A percentile compares a stretch with the other conserved stretches of the same genome.
Conservation (phyloP, 495 filamentous ascomycete species). For the Daldinia bambusicola region DNA sequence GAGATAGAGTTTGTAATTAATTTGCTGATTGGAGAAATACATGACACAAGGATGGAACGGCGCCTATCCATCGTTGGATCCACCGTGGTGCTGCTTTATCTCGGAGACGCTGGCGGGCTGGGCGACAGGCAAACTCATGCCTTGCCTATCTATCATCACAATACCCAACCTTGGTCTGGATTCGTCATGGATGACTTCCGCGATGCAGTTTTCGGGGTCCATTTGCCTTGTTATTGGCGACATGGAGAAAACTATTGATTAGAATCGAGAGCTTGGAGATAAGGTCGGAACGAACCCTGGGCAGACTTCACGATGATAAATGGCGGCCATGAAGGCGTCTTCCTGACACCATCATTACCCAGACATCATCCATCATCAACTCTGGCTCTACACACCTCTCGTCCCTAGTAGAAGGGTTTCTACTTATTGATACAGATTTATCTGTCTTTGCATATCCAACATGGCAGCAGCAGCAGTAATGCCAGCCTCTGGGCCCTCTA, state of each 20-base stretch:
- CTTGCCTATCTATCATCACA: conserved; percentile 41
- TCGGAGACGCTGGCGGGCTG: conserved; percentile 16
- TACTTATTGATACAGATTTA: conserved; percentile 8
- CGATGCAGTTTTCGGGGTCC: conserved; percentile 28
- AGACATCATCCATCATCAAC: background rate
- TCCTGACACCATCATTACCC: conserved; percentile 8
- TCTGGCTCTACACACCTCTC: background rate
- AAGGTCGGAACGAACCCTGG: conserved; percentile 22
- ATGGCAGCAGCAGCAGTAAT: conserved; percentile 42
- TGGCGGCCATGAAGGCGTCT: conserved; percentile 12
- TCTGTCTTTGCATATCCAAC: conserved; percentile 8
- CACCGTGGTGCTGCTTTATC: conserved; percentile 41
- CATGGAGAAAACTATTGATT: conserved; percentile 23
- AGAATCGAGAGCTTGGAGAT: conserved; percentile 27
- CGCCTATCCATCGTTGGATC: conserved; percentile 33
- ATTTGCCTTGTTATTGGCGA: conserved; percentile 35
- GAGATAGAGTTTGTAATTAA: conserved; percentile 29
- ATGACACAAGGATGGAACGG: conserved; percentile 25
- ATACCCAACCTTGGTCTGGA: conserved; percentile 34
- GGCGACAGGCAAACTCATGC: conserved; percentile 27
- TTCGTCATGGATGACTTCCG: conserved; percentile 36
- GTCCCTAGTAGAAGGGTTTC: background rate
- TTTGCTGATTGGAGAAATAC: conserved; percentile 34
- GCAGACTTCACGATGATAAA: conserved; percentile 39
- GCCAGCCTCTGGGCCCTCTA: conserved; percentile 8